A percentile compares a stretch with the other conserved stretches of the same genome.
Conservation (phyloP, 371 early-diverging fungal genomes). For the Mucor plumbeus region DNA sequence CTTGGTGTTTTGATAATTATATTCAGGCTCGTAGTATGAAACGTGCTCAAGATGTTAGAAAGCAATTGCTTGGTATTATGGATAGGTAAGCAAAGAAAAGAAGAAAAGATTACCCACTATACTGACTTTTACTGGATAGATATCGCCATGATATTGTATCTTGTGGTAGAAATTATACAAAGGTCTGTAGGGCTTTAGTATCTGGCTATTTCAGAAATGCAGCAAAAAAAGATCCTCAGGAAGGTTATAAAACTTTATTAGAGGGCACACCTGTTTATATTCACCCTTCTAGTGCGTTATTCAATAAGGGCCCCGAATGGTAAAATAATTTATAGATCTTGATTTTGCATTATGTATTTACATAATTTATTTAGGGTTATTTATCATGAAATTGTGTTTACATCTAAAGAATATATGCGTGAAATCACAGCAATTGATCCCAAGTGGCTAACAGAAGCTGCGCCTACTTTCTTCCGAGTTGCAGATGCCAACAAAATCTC, state of each 20-base stretch:
- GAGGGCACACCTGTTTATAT: constrained; percentile 98
- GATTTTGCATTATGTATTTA: background rate
- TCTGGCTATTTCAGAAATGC: constrained; percentile 96
- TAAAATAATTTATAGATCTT: constrained; percentile 24
- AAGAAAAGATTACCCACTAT: background rate
- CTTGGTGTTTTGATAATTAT: constrained; percentile 98
- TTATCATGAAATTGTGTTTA: constrained; percentile 97
- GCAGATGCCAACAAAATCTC: constrained; percentile 92
- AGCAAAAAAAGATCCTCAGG: constrained; percentile 96
- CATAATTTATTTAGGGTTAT: constrained; percentile 73
- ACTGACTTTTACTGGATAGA: constrained; percentile 28
- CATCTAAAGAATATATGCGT: constrained; percentile 98
- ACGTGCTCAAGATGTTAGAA: constrained; percentile 92
- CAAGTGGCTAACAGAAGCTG: constrained; percentile 97
- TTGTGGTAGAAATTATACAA: constrained; percentile 91
- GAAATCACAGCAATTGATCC: constrained; percentile 96
- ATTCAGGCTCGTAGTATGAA: constrained; percentile 90
- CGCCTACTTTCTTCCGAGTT: constrained; percentile 94
- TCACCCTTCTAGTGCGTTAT: constrained; percentile 94
- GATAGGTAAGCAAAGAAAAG: constrained; percentile 58
- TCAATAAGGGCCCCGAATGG: constrained; percentile 96
- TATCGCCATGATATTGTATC: constrained; percentile 93
- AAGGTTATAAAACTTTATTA: constrained; percentile 95
- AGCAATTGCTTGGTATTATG: constrained; percentile 96
- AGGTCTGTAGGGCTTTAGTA: constrained; percentile 88